Conservation (phyloP, 352 stramenopile genomes). For the Pythium folliculosum region DNA sequence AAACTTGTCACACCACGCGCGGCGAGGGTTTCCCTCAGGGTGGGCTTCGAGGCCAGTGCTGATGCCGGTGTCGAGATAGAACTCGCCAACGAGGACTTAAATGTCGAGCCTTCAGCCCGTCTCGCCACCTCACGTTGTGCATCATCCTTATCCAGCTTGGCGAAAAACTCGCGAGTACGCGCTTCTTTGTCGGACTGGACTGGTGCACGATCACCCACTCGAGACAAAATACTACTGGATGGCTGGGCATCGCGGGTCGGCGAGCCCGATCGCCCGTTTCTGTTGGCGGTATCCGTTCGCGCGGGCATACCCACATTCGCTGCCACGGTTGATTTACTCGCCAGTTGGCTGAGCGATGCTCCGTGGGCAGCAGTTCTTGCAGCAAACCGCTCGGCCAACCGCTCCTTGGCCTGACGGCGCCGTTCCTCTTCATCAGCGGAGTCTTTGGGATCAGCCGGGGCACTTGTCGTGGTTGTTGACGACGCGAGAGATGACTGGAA, state of each 20-base stretch:
- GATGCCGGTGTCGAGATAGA: background rate
- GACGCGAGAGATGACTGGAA: conserved; percentile 3
- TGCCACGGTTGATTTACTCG: conserved; percentile 15
- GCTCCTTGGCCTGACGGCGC: conserved; percentile 10
- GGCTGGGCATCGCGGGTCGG: background rate
- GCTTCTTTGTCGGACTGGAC: conserved; percentile 21
- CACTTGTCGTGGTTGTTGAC: background rate
- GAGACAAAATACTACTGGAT: conserved; percentile 16
- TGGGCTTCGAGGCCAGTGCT: background rate
- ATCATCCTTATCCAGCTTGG: conserved; percentile 59
- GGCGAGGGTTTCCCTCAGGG: conserved; percentile 13
- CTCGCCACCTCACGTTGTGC: conserved; percentile 6
- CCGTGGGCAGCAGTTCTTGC: conserved; percentile 4
- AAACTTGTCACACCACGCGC: conserved; percentile 5
- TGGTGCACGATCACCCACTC: conserved; percentile 20
- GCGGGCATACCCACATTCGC: background rate
- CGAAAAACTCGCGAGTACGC: conserved; percentile 43
- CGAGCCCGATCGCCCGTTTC: background rate
- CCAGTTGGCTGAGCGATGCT: conserved; percentile 5
- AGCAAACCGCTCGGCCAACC: conserved; percentile 18
- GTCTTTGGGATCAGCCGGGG: background rate
- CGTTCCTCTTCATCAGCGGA: conserved; percentile 20
- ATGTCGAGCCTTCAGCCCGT: conserved; percentile 11
- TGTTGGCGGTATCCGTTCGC: background rate
- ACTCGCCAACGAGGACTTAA: conserved; percentile 13